Evolutionary conservation across 164 flowering plant genomes (phyloP).

Genomic region (Paratinospora sagittata): DNA sequence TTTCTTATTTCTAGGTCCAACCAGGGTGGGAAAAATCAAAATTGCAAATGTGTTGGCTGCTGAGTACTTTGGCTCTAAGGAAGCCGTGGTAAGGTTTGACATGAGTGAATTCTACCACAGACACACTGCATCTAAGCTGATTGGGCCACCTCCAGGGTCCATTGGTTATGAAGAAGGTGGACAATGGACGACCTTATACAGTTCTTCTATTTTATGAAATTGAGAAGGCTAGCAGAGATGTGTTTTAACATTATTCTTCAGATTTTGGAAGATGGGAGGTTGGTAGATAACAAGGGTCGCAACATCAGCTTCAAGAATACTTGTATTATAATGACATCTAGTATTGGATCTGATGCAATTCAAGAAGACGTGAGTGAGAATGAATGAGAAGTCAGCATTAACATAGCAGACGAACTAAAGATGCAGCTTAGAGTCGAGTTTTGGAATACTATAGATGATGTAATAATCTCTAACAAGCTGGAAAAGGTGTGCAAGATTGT

Average conservation of each 20-base stretch:
- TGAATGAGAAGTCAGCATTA: slow-evolving; percentile 20
- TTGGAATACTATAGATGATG: slow-evolving; percentile 40
- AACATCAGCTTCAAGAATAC: slow-evolving; percentile 25
- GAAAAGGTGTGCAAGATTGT: slow-evolving; percentile 33
- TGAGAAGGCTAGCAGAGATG: slow-evolving; percentile 25
- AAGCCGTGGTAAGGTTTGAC: slow-evolving; percentile 24
- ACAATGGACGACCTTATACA: slow-evolving; percentile 13
- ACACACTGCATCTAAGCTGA: slow-evolving; percentile 19
- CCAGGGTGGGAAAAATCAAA: slow-evolving; percentile 33
- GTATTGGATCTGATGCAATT: slow-evolving; percentile 24
- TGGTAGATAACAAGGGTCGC: slow-evolving; percentile 23
- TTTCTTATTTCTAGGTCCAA: slow-evolving; percentile 42
- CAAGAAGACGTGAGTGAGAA: slow-evolving; percentile 17
- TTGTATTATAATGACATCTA: slow-evolving; percentile 24
- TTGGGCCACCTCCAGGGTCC: slow-evolving; percentile 30
- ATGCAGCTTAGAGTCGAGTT: slow-evolving; percentile 35
- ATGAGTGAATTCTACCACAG: slow-evolving; percentile 23
- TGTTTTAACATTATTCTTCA: slow-evolving; percentile 24
- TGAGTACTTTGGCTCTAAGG: slow-evolving; percentile 22
- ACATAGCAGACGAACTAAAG: slow-evolving; percentile 31
- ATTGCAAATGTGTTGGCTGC: slow-evolving; percentile 24
- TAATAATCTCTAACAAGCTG: slow-evolving; percentile 35
- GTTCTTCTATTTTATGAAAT: slow-evolving; percentile 27
- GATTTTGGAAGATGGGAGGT: slow-evolving; percentile 26
- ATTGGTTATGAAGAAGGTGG: slow-evolving; percentile 30